Conservation (phyloP, 306 rosid genomes). For the Quercus glauca region DNA sequence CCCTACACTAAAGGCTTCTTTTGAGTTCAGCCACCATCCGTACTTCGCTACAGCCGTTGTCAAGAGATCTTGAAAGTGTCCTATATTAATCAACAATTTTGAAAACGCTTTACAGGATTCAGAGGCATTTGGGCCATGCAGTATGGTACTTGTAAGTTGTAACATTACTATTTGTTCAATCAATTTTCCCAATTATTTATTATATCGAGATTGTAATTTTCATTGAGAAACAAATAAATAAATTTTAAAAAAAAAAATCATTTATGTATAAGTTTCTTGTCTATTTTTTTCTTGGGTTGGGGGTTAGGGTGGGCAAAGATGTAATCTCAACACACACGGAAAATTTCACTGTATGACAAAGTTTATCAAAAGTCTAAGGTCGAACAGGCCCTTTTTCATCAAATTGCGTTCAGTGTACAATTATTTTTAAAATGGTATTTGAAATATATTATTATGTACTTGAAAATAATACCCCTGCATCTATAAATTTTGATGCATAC, state of each 20-base stretch:
- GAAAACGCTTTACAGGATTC: constrained; percentile 32
- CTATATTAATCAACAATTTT: constrained; percentile 45
- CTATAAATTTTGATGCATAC: too few relatives aligned
- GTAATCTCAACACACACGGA: not conserved
- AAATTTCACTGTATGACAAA: not conserved
- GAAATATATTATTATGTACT: too few relatives aligned
- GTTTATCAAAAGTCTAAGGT: too few relatives aligned
- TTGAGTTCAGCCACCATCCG: constrained; percentile 82
- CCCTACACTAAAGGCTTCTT: constrained; percentile 70
- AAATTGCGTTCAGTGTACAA: too few relatives aligned
- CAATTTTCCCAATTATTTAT: constrained; percentile 37
- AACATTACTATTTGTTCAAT: constrained; percentile 30
- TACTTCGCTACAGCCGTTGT: constrained; percentile 79
- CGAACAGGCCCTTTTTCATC: too few relatives aligned
- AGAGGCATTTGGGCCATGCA: constrained; percentile 35
- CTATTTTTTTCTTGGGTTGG: not conserved
- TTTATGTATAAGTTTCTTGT: not conserved
- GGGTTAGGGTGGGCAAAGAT: not conserved
- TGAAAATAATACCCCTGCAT: too few relatives aligned
- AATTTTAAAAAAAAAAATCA: not conserved
- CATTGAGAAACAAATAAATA: constrained; percentile 24
- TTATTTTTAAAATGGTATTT: too few relatives aligned
- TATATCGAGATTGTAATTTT: constrained; percentile 44
- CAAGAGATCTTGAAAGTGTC: constrained; percentile 64
- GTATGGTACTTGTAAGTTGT: constrained; percentile 47